These are phyloP conservation scores for Globisporangium radiosum DNA, from an alignment of 352 stramenopile species.

Conservation along the genomic window DNA sequence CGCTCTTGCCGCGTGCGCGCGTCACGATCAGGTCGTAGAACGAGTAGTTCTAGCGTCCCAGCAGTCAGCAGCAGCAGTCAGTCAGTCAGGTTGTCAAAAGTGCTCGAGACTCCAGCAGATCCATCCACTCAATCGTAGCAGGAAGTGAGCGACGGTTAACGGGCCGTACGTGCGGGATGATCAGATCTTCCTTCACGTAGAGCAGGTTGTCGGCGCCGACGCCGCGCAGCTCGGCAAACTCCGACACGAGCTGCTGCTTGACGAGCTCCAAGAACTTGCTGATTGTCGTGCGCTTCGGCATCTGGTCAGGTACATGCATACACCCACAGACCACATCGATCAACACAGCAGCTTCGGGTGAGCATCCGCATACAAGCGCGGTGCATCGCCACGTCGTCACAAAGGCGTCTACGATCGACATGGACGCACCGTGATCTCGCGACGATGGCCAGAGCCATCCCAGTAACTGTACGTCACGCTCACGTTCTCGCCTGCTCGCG, in stretches of 20 bases:
- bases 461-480: conserved; percentile 98
- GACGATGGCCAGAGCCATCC: conserved; percentile 95
- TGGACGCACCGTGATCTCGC: conserved; percentile 74
- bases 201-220: conserved; percentile 92
- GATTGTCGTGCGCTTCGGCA: conserved; percentile 91
- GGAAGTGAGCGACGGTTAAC: too few relatives aligned
- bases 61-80: conserved; percentile 8
- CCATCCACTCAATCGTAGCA: too few relatives aligned
- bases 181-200: conserved; percentile 99
- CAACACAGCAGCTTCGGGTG: neutral
- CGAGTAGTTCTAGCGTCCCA: conserved; percentile 85
- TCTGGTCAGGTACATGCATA: conserved; percentile 29
- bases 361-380: too few relatives aligned
- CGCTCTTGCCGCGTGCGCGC: conserved; percentile 95
- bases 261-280: conserved; percentile 83
- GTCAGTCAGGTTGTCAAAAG: neutral
- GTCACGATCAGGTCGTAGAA: conserved; percentile 99
- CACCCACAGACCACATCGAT: neutral
- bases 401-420: too few relatives aligned
- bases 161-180: conserved; percentile 89
- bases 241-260: conserved; percentile 83
- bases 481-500: conserved; percentile 74
- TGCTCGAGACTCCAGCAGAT: too few relatives aligned
- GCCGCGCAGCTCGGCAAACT: conserved; percentile 92
- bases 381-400: too few relatives aligned